Evolutionary conservation across 108 stramenopile genomes (phyloP), one percentile per base, ranked within the genome.

Genomic region (Cylindrotheca closterium): DNA sequence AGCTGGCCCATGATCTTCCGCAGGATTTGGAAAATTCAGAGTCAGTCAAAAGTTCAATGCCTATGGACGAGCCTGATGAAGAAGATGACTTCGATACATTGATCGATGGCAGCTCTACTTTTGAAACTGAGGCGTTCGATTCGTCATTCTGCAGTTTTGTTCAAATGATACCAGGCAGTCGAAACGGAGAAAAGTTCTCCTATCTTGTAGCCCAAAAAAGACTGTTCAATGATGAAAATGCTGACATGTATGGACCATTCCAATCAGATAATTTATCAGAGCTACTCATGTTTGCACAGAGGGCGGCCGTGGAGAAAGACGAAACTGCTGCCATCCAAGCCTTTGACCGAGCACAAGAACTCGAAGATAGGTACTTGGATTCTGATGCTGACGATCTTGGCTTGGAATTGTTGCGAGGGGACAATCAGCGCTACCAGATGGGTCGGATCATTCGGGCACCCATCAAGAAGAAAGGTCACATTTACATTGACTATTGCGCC

Each of bases 121-220:
- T 71, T 8, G 69, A 84, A 53, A 84, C 82, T 1, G 66, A 77
- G 8, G 80, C 79, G n/a, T 89, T 86, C 63, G 73, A 79, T 47
- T 64, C 73, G 10, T 74, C 73, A 22, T 92, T 84, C 68, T 92
- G 91, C 58, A 89, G 91, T 64, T 92, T 92, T 75, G 91, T 93
- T 47, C 91, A 93, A 45, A 74, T 71, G n/a, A 65, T 92, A 46
- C 84, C 91, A 27, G 86, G 85, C 25, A 75, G 73, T 12, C 69
- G 63, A 22, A 60, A 37, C 19, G 84, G 87, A 47, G 91, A 93
- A 67, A 93, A 89, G 58, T 89, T 93, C 59, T 84, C 86, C 1
- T 93, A 93, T 60, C 70, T 93, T 24, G 91, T 88, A 48, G 80
- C 83, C 1, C 91, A 93, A 64, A 93, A 93, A 56, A 67, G 79